These are phyloP conservation scores for Leishmania turanica DNA, from an alignment of 208 protist genomes.

Conservation along the genomic window DNA sequence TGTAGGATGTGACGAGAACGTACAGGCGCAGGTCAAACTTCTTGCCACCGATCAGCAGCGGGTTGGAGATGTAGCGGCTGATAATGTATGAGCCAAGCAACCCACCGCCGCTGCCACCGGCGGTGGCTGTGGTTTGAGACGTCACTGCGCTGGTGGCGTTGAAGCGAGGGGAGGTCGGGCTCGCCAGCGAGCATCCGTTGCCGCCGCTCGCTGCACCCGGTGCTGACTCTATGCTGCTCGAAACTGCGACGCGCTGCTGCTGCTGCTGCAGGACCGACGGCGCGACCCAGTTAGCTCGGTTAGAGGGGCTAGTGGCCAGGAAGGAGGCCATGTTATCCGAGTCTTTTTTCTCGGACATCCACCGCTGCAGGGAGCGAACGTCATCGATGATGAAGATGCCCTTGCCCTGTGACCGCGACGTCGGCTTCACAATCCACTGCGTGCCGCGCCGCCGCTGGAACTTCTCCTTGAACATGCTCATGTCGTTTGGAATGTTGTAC, in stretches of 20 bases:
- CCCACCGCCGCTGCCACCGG: neutral
- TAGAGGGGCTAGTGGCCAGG: conserved; percentile 15
- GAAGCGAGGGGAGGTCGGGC: conserved; percentile 6
- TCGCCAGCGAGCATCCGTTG: neutral
- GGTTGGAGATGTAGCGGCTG: conserved; percentile 95
- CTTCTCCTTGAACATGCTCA: conserved; percentile 95
- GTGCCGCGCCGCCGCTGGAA: conserved; percentile 77
- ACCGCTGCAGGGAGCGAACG: conserved; percentile 86
- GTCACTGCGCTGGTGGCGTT: neutral
- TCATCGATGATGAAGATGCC: conserved; percentile 97
- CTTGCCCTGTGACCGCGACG: conserved; percentile 91
- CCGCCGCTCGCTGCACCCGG: conserved; percentile 6
- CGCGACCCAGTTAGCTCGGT: conserved; percentile 12
- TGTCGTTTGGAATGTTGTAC: conserved; percentile 94
- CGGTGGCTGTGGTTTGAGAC: neutral
- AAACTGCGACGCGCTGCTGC: conserved; percentile 16
- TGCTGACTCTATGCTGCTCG: conserved; percentile 7
- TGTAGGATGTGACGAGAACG: conserved; percentile 94
- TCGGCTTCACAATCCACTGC: conserved; percentile 97
- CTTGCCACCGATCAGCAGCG: conserved; percentile 95
- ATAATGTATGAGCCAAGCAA: conserved; percentile 86
- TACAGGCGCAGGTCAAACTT: conserved; percentile 99
- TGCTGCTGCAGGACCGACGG: conserved; percentile 25
- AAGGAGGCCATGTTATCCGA: conserved; percentile 39
- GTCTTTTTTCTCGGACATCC: conserved; percentile 71